Conservation (phyloP, 1,284 basidiomycete species). For the Ceratobasidium sp. region DNA sequence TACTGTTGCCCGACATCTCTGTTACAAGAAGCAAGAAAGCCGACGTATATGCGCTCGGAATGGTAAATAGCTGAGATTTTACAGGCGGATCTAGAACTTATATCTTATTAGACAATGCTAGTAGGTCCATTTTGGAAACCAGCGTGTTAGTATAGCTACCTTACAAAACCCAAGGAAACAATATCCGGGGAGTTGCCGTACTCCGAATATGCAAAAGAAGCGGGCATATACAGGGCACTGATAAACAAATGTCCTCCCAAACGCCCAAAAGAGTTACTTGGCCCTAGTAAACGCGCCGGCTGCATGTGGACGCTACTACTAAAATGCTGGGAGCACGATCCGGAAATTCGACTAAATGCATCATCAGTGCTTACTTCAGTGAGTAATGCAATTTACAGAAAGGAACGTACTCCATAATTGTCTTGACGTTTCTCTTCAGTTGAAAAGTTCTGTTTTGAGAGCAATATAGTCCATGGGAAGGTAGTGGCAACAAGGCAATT, state of each 20-base stretch:
- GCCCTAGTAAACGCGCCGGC: background rate
- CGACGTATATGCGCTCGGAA: background rate
- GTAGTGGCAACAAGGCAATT: no score
- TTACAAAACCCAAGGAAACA: background rate
- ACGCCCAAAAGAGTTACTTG: constrained; percentile 10
- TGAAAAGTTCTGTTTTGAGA: no score
- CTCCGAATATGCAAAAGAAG: constrained; percentile 6
- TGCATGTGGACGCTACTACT: constrained; percentile 1
- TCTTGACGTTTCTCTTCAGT: no score
- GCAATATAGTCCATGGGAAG: no score
- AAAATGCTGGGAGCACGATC: constrained; percentile 10
- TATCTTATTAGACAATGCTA: constrained; percentile 6
- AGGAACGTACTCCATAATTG: no score
- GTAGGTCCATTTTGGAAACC: background rate
- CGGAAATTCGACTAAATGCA: constrained; percentile 4
- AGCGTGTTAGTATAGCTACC: background rate
- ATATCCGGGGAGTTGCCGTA: constrained; percentile 9
- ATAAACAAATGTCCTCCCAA: background rate
- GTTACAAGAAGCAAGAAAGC: background rate
- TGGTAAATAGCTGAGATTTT: no score
- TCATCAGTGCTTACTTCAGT: no score
- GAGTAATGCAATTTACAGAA: no score
- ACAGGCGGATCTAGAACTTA: background rate
- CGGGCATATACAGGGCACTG: background rate
- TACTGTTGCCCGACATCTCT: background rate